These are phyloP conservation scores for Fusarium coicis DNA, from an alignment of 2,329 filamentous ascomycete genomes.

Conservation along the genomic window DNA sequence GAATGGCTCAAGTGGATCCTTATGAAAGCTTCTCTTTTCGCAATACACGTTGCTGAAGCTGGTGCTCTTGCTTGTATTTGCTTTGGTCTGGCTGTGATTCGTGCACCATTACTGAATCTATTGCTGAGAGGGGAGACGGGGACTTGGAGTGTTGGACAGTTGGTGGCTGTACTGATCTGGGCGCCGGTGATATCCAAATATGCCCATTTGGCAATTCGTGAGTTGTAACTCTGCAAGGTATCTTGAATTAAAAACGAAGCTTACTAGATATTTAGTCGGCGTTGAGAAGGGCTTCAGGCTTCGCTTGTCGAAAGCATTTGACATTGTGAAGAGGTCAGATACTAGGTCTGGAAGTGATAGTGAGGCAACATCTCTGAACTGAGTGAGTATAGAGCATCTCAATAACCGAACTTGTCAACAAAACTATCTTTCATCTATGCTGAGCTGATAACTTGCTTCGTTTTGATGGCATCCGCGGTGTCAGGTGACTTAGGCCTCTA, in stretches of 20 bases:
- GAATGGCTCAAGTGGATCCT: background rate
- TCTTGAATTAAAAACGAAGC: too few relatives aligned
- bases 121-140: background rate
- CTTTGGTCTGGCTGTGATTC: background rate
- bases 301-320: constrained; percentile 1
- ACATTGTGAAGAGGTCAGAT: background rate
- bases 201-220: constrained; percentile 13
- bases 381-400: background rate
- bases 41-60: background rate
- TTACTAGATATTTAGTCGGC: background rate
- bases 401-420: accelerated
- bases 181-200: constrained; percentile 21
- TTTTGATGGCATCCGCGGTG: background rate
- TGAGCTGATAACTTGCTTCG: accelerated
- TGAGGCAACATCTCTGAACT: background rate
- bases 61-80: background rate
- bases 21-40: accelerated
- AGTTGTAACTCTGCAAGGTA: background rate
- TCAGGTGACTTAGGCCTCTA: background rate
- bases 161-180: constrained; percentile 17
- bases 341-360: background rate
- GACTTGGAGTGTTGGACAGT: constrained; percentile 19
- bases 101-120: background rate
- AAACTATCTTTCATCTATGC: accelerated
- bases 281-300: background rate